Percentiles rank a stretch among this genome's conserved stretches.
Conservation (phyloP, 2,329 filamentous ascomycete genomes). For the Conoideocrella luteorostrata region DNA sequence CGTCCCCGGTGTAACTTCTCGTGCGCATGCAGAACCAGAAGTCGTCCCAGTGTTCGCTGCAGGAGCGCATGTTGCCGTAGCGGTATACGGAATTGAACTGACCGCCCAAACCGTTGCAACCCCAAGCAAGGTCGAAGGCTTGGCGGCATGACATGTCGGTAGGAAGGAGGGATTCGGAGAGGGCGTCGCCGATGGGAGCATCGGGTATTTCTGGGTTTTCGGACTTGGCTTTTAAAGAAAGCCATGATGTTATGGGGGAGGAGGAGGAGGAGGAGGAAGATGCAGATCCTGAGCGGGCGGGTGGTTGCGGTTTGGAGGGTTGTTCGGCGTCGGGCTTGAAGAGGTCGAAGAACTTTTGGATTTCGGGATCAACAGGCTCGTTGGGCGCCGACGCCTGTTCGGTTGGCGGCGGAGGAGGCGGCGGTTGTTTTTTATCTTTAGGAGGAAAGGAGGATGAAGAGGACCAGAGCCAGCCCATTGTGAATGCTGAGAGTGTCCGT, state of each 20-base stretch:
- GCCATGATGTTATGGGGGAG: slow-evolving; percentile 27
- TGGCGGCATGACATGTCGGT: slow-evolving; percentile 81
- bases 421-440: slow-evolving; percentile 18
- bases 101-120: slow-evolving; percentile 85
- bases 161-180: slow-evolving; percentile 67
- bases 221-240: slow-evolving; percentile 27
- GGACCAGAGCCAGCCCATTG: slow-evolving; percentile 60
- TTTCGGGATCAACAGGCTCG: slow-evolving; percentile 39
- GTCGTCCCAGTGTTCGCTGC: slow-evolving; percentile 81
- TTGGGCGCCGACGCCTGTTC: slow-evolving; percentile 17
- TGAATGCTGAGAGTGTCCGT: slow-evolving; percentile 12
- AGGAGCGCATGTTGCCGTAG: slow-evolving; percentile 68
- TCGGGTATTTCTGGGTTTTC: slow-evolving; percentile 13
- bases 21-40: slow-evolving; percentile 98
- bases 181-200: slow-evolving; percentile 30
- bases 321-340: slow-evolving; percentile 28
- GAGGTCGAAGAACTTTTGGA: slow-evolving; percentile 48
- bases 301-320: slow-evolving; percentile 14
- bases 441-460: slow-evolving; percentile 27
- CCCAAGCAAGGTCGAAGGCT: slow-evolving; percentile 89
- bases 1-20: slow-evolving; percentile 52
- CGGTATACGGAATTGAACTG: slow-evolving; percentile 92
- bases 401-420: slow-evolving; percentile 15
- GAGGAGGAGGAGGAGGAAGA: slow-evolving; percentile 23
- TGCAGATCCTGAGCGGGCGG: slow-evolving; percentile 14